Conservation (phyloP, 176 grass and related monocot genomes). For the Triticum aestivum region DNA sequence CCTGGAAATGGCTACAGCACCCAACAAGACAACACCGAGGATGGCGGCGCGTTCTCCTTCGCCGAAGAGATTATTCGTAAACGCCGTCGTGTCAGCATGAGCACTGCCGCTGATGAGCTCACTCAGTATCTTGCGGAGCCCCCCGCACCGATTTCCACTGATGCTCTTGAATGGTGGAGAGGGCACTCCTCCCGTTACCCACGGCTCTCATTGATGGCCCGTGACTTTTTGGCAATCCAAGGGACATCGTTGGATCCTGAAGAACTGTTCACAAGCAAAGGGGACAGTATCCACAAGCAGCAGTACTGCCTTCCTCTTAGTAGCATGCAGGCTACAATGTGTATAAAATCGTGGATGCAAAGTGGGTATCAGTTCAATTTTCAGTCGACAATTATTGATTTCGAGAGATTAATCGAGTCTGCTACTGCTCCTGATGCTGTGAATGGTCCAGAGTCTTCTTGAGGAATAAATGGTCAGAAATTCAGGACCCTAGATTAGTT, state of each 20-base stretch:
- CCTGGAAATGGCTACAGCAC: slow-evolving; percentile 44
- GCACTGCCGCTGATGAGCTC: slow-evolving; percentile 70
- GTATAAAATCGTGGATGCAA: slow-evolving; percentile 82
- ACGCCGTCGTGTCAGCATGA: slow-evolving; percentile 60
- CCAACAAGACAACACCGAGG: slow-evolving; percentile 47
- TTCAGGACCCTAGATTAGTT: slow-evolving; percentile 25
- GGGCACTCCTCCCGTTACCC: slow-evolving; percentile 74
- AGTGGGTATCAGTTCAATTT: slow-evolving; percentile 77
- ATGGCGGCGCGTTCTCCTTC: slow-evolving; percentile 67
- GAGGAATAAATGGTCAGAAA: slow-evolving; percentile 9
- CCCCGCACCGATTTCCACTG: slow-evolving; percentile 62
- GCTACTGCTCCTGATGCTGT: slow-evolving; percentile 33
- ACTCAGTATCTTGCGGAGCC: slow-evolving; percentile 77
- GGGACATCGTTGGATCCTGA: slow-evolving; percentile 77
- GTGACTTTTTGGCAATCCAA: slow-evolving; percentile 84
- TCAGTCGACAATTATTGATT: slow-evolving; percentile 59
- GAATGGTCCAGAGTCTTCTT: slow-evolving; percentile 8
- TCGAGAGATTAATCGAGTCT: slow-evolving; percentile 60
- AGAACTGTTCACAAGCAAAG: slow-evolving; percentile 82
- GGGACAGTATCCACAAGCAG: slow-evolving; percentile 64
- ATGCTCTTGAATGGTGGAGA: slow-evolving; percentile 91
- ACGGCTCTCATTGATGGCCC: slow-evolving; percentile 84
- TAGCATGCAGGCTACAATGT: slow-evolving; percentile 58
- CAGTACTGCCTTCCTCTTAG: slow-evolving; percentile 68
- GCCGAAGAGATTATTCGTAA: slow-evolving; percentile 95